A percentile compares a stretch with the other conserved stretches of the same genome.
Evolutionary conservation across 495 filamentous ascomycete genomes (phyloP).

Genomic region (Aspergillus haitiensis): DNA sequence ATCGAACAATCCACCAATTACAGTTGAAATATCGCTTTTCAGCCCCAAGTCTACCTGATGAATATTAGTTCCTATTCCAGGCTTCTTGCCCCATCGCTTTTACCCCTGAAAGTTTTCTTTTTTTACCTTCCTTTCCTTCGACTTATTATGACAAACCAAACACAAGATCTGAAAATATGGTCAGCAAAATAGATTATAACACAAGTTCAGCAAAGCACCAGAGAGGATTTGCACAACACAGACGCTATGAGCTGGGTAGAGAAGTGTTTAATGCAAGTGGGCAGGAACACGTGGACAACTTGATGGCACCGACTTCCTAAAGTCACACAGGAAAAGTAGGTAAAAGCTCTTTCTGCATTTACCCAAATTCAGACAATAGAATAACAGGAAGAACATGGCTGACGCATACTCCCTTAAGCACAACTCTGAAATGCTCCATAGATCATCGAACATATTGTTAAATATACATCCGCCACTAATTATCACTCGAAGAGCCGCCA

Average conservation of each 20-base stretch:
- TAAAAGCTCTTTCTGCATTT: background rate
- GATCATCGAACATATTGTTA: background rate
- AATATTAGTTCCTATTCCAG: background rate
- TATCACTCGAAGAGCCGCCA: conserved; percentile 6
- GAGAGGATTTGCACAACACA: conserved; percentile 12
- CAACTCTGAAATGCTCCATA: background rate
- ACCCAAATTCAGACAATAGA: conserved; percentile 4
- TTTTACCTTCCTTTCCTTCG: background rate
- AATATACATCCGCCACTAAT: background rate
- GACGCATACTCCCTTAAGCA: background rate
- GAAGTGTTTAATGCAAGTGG: conserved; percentile 15
- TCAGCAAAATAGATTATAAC: conserved; percentile 6
- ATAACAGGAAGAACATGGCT: background rate
- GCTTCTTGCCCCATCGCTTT: background rate
- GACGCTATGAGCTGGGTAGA: background rate
- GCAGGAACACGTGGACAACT: conserved; percentile 23
- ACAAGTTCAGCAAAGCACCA: background rate
- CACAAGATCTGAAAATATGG: background rate
- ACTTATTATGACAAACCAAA: background rate
- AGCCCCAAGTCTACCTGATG: background rate
- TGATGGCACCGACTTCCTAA: conserved; percentile 7
- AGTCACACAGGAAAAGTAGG: conserved; percentile 10
- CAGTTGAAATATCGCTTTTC: background rate
- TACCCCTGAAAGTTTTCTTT: conserved; percentile 9
- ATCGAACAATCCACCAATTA: background rate